Percentiles rank a stretch among this genome's conserved stretches.
phyloP scores from a whole-genome alignment of 2,329 filamentous ascomycete genomes.

The Incumbomyces delicatus region DNA sequence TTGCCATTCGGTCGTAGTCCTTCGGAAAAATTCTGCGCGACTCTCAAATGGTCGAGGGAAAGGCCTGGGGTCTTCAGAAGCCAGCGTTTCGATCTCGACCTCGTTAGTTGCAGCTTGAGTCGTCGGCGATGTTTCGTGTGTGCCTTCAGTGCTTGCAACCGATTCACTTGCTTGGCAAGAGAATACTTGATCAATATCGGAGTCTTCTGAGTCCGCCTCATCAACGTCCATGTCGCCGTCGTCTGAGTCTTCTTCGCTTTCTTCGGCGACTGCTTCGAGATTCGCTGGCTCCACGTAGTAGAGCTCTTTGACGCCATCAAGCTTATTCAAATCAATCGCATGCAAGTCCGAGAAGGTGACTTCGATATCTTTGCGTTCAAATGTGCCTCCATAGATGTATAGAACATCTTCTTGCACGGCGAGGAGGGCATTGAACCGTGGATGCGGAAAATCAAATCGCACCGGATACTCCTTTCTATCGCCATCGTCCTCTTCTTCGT shows the following conservation, averaged over 20 bases:
- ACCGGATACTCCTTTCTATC: slow-evolving; percentile 50
- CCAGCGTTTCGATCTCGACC: slow-evolving; percentile 14
- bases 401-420: slow-evolving; percentile 85
- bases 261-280: slow-evolving; percentile 60
- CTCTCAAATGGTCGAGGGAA: slow-evolving; percentile 77
- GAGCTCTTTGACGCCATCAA: slow-evolving; percentile 87
- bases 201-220: slow-evolving; percentile 38
- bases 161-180: slow-evolving; percentile 24
- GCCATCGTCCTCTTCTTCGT: slow-evolving; percentile 43
- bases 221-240: slow-evolving; percentile 33
- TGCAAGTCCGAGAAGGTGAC: slow-evolving; percentile 95
- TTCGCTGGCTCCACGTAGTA: slow-evolving; percentile 78
- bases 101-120: slow-evolving; percentile 18
- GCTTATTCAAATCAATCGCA: slow-evolving; percentile 83
- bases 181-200: slow-evolving; percentile 40
- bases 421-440: slow-evolving; percentile 81
- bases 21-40: slow-evolving; percentile 80
- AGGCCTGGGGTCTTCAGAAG: slow-evolving; percentile 64
- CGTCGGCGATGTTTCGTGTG: slow-evolving; percentile 14
- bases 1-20: slow-evolving; percentile 86
- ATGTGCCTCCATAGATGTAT: slow-evolving; percentile 92
- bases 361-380: slow-evolving; percentile 87
- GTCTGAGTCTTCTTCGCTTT: slow-evolving; percentile 48
- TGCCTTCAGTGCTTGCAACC: slow-evolving; percentile 29
- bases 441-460: slow-evolving; percentile 74